Evolutionary conservation across 345 rosid species (phyloP).

Genomic region (Citrus glauca): DNA sequence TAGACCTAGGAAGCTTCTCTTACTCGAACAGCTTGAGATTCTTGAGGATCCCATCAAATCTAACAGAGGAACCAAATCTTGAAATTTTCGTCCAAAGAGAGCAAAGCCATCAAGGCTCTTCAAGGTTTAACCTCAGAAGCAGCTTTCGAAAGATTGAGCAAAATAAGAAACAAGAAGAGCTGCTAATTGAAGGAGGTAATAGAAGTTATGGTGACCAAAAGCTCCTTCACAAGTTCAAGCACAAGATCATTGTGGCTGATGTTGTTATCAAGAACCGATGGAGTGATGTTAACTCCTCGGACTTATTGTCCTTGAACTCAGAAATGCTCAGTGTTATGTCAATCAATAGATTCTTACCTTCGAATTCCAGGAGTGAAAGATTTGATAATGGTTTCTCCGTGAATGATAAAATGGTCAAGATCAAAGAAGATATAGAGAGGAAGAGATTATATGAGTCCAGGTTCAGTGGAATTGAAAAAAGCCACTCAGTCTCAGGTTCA

Average conservation of each 20-base stretch:
- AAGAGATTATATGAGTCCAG: slow-evolving; percentile 30
- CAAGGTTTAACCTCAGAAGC: slow-evolving; percentile 14
- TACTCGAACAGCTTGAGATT: slow-evolving; percentile 29
- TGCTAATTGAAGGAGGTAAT: slow-evolving; percentile 9
- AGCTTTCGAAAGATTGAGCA: not conserved
- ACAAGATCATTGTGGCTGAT: slow-evolving; percentile 41
- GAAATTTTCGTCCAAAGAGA: slow-evolving; percentile 40
- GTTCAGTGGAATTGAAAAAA: slow-evolving; percentile 10
- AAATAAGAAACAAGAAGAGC: slow-evolving; percentile 11
- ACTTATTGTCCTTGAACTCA: slow-evolving; percentile 35
- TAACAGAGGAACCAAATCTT: slow-evolving; percentile 27
- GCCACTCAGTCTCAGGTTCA: slow-evolving; percentile 16
- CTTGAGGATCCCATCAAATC: slow-evolving; percentile 21
- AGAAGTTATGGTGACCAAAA: slow-evolving; percentile 5
- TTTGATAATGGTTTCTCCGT: slow-evolving; percentile 2
- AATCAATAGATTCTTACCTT: slow-evolving; percentile 23
- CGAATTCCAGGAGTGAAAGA: slow-evolving; percentile 12
- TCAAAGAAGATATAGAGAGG: slow-evolving; percentile 39
- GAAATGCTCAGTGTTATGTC: slow-evolving; percentile 36
- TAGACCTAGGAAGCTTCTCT: slow-evolving; percentile 20
- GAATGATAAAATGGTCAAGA: slow-evolving; percentile 14
- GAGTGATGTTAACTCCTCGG: slow-evolving; percentile 53
- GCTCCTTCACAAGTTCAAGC: slow-evolving; percentile 39
- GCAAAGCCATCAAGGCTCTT: slow-evolving; percentile 18
- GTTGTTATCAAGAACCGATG: slow-evolving; percentile 38